Conservation (phyloP, 164 flowering plant genomes). For the Tinospora cordifolia region DNA sequence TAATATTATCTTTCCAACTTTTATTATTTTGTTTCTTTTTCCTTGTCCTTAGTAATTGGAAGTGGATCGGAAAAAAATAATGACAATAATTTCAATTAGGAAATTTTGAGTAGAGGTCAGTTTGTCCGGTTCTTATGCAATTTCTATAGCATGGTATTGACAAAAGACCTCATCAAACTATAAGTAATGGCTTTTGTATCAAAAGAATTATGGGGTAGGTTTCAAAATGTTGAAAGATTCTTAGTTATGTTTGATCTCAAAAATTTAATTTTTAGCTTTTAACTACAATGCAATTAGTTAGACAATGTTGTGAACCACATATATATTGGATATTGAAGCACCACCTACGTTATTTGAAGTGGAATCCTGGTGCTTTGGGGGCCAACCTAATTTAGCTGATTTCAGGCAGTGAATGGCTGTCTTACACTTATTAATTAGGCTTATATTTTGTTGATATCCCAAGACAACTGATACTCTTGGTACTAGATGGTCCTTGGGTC, state of each 20-base stretch:
- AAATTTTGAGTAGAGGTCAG: neutral
- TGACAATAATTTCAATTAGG: neutral
- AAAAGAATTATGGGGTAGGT: neutral
- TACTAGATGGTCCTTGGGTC: neutral
- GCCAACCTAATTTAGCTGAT: neutral
- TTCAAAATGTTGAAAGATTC: no score
- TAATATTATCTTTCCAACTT: no score
- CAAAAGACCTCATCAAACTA: neutral
- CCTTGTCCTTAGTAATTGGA: neutral
- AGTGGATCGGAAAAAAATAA: neutral
- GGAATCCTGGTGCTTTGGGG: neutral
- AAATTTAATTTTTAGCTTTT: neutral
- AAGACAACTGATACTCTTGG: neutral
- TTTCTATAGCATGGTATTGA: neutral
- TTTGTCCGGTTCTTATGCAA: neutral
- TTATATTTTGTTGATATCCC: neutral
- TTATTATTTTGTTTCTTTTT: neutral
- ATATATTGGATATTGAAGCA: neutral
- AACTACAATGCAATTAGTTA: neutral
- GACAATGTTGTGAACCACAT: neutral
- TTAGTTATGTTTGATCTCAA: neutral
- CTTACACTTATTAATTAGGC: neutral
- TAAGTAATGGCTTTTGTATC: neutral
- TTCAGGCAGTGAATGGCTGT: neutral
- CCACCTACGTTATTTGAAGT: neutral